Evolutionary conservation across 257 asterid genomes (phyloP).

Genomic region (Anisodus acutangulus): DNA sequence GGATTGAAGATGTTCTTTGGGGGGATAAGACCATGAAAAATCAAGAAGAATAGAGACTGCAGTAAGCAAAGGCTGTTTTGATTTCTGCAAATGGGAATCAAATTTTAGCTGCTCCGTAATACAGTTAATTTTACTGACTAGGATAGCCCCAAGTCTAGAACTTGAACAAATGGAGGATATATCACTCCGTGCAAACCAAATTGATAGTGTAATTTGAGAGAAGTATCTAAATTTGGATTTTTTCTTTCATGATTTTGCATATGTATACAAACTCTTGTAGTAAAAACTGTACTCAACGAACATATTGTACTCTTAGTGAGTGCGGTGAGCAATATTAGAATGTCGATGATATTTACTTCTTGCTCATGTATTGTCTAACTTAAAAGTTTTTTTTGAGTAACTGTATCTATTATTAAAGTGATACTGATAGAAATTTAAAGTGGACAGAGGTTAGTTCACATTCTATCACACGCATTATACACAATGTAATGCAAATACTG

Average conservation of each 20-base stretch:
- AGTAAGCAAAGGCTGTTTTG: not conserved
- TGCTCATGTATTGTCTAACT: no score
- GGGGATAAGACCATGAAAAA: conserved; percentile 65
- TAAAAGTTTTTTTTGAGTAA: no score
- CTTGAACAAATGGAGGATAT: conserved; percentile 33
- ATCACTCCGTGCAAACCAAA: conserved; percentile 24
- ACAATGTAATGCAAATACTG: no score
- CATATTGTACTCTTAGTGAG: no score
- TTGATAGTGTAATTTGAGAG: conserved; percentile 26
- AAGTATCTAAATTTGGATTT: conserved; percentile 12
- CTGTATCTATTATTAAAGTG: no score
- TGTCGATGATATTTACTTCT: no score
- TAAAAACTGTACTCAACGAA: no score
- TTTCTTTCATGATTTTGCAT: not conserved
- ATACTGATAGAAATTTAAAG: no score
- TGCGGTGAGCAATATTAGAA: no score
- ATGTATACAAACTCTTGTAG: not conserved
- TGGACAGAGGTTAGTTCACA: no score
- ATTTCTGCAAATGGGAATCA: not conserved
- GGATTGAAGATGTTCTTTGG: conserved; percentile 82
- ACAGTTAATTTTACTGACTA: conserved; percentile 25
- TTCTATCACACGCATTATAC: no score
- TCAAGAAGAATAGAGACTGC: conserved; percentile 40
- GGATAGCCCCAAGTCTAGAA: conserved; percentile 31
- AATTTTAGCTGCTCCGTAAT: not conserved